phyloP scores from a whole-genome alignment of 2,329 filamentous ascomycete genomes.

The Massarina eburnea region DNA sequence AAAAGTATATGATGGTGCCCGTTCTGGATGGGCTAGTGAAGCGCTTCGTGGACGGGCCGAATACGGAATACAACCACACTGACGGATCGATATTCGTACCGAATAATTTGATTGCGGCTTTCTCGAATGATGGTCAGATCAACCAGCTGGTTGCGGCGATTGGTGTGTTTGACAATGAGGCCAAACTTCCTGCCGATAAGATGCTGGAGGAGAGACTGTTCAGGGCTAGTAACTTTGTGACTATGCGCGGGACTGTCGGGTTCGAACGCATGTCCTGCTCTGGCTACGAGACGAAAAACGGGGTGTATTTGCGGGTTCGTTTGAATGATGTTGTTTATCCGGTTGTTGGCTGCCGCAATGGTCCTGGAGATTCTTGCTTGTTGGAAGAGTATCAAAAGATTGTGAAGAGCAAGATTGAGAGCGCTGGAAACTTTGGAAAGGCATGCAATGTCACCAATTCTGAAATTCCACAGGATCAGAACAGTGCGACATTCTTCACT shows the following conservation, averaged over 20 bases:
- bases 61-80: constrained; percentile 49
- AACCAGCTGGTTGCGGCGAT: constrained; percentile 61
- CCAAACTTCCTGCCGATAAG: constrained; percentile 50
- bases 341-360: constrained; percentile 56
- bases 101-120: constrained; percentile 61
- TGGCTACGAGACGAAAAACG: constrained; percentile 20
- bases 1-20: constrained; percentile 63
- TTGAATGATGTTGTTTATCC: constrained; percentile 67
- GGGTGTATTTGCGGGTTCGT: constrained; percentile 57
- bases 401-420: constrained; percentile 46
- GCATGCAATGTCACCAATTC: constrained; percentile 44
- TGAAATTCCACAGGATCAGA: constrained; percentile 14
- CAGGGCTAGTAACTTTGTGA: constrained; percentile 57
- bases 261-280: constrained; percentile 64
- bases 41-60: constrained; percentile 57
- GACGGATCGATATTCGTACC: constrained; percentile 53
- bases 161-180: constrained; percentile 63
- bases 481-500: constrained; percentile 29
- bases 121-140: constrained; percentile 68
- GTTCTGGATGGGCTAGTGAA: constrained; percentile 58
- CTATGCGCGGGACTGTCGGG: constrained; percentile 66
- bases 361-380: constrained; percentile 49
- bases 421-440: constrained; percentile 54
- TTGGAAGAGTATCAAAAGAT: constrained; percentile 38
- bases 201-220: constrained; percentile 56